A percentile compares a stretch with the other conserved stretches of the same genome.
Evolutionary conservation across 306 rosid species (phyloP).

Genomic region (Vigna hirtella): DNA sequence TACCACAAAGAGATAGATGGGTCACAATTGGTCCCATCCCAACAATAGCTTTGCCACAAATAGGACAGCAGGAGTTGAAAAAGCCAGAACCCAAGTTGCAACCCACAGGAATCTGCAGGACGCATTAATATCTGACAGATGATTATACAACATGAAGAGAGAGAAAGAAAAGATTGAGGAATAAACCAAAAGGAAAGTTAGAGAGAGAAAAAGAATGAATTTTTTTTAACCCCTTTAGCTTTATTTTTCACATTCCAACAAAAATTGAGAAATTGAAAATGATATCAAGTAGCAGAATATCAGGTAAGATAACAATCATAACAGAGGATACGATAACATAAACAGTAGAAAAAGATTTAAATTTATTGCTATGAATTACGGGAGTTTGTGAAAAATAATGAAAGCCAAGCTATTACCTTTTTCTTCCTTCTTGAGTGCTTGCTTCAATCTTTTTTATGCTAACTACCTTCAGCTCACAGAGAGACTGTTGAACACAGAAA

Average conservation of each 20-base stretch:
- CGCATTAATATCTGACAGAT: constrained; percentile 66
- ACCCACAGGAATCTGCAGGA: constrained; percentile 55
- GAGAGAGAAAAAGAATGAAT: constrained; percentile 25
- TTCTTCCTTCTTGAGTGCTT: constrained; percentile 14
- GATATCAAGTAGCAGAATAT: constrained; percentile 31
- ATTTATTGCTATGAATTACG: constrained; percentile 6
- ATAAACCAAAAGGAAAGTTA: constrained; percentile 30
- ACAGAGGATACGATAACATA: neutral
- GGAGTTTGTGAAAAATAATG: constrained; percentile 1
- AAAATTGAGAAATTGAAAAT: constrained; percentile 33
- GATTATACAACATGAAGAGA: constrained; percentile 46
- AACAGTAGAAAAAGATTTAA: neutral
- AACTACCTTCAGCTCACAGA: constrained; percentile 19
- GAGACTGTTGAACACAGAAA: constrained; percentile 32
- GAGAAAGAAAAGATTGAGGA: constrained; percentile 1
- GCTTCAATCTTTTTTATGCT: constrained; percentile 15
- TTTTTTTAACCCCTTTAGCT: constrained; percentile 11
- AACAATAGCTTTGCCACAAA: constrained; percentile 51
- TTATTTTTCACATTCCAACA: constrained; percentile 19
- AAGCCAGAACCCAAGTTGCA: constrained; percentile 69
- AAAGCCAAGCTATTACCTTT: constrained; percentile 31
- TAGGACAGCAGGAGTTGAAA: constrained; percentile 72
- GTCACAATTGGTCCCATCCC: constrained; percentile 81
- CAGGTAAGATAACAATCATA: neutral
- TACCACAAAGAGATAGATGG: constrained; percentile 56